Conservation (phyloP, 1,284 basidiomycete genomes). For the Rhodofomes roseus region DNA sequence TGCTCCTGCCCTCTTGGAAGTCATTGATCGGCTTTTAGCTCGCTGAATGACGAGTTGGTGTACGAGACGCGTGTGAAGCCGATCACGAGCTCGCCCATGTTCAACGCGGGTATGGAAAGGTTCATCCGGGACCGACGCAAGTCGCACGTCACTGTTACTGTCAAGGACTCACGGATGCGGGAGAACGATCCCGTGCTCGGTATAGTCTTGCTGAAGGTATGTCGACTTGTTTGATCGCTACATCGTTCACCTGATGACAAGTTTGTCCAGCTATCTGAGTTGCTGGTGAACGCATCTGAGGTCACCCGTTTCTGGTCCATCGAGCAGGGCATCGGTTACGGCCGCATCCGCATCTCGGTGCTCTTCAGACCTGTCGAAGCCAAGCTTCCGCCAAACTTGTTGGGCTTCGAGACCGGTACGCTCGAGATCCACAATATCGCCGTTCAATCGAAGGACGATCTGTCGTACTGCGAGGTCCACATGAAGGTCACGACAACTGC, state of each 20-base stretch:
- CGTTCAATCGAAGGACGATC: slow-evolving; percentile 24
- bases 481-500: slow-evolving; percentile 29
- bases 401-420: slow-evolving; percentile 66
- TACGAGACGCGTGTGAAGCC: slow-evolving; percentile 38
- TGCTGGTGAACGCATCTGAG: slow-evolving; percentile 41
- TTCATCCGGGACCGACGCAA: slow-evolving; percentile 62
- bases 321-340: slow-evolving; percentile 53
- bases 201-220: slow-evolving; percentile 43
- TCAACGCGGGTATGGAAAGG: slow-evolving; percentile 60
- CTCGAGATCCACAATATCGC: slow-evolving; percentile 41
- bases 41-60: slow-evolving; percentile 58
- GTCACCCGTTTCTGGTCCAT: slow-evolving; percentile 45
- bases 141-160: slow-evolving; percentile 55
- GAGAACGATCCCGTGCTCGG: slow-evolving; percentile 68
- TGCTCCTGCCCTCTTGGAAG: not conserved
- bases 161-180: slow-evolving; percentile 51
- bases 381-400: slow-evolving; percentile 50
- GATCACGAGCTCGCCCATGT: slow-evolving; percentile 62
- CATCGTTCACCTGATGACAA: not conserved
- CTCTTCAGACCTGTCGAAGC: slow-evolving; percentile 55
- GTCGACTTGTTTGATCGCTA: not conserved
- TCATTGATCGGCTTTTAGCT: slow-evolving; percentile 18
- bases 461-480: slow-evolving; percentile 28
- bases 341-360: slow-evolving; percentile 44
- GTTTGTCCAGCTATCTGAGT: slow-evolving; percentile 29